Evolutionary conservation across 2,329 filamentous ascomycete genomes (phyloP).

Genomic region (Lecanicillium sp.): DNA sequence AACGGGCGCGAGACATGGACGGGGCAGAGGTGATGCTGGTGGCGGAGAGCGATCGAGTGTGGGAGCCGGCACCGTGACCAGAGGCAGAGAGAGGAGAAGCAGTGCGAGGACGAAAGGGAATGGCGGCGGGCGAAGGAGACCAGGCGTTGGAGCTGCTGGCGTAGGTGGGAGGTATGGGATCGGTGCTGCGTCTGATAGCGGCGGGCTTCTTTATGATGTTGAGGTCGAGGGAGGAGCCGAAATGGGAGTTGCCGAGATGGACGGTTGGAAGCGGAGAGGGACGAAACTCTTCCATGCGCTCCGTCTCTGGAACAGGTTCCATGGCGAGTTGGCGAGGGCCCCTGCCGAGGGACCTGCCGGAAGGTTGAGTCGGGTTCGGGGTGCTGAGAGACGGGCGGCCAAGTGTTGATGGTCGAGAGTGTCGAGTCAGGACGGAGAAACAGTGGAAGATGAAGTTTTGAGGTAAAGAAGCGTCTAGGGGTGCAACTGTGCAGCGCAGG

Average conservation of each 20-base stretch:
- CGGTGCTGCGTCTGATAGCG: conserved; percentile 51
- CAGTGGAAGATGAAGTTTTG: not conserved
- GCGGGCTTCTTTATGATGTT: conserved; percentile 45
- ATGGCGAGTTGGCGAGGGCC: conserved; percentile 38
- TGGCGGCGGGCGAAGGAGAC: conserved; percentile 35
- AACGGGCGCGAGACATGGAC: conserved; percentile 57
- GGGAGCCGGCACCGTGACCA: no score
- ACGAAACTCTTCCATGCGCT: conserved; percentile 61
- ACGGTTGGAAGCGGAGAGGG: conserved; percentile 50
- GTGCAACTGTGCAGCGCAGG: conserved; percentile 2
- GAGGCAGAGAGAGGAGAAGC: conserved; percentile 56
- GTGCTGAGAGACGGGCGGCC: not conserved
- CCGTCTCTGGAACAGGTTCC: conserved; percentile 63
- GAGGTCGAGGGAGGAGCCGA: conserved; percentile 34
- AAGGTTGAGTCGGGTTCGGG: no score
- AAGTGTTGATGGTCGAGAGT: no score
- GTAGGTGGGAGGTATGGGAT: conserved; percentile 49
- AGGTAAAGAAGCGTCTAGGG: not conserved
- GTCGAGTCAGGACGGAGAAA: no score
- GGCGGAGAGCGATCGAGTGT: conserved; percentile 53
- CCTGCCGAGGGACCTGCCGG: not conserved
- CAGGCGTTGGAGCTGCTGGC: conserved; percentile 48
- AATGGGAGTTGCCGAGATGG: conserved; percentile 39
- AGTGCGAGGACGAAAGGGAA: conserved; percentile 57
- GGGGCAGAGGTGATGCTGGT: conserved; percentile 42